Evolutionary conservation across 1,284 basidiomycete genomes (phyloP).

Genomic region (Ganoderma multipileum): DNA sequence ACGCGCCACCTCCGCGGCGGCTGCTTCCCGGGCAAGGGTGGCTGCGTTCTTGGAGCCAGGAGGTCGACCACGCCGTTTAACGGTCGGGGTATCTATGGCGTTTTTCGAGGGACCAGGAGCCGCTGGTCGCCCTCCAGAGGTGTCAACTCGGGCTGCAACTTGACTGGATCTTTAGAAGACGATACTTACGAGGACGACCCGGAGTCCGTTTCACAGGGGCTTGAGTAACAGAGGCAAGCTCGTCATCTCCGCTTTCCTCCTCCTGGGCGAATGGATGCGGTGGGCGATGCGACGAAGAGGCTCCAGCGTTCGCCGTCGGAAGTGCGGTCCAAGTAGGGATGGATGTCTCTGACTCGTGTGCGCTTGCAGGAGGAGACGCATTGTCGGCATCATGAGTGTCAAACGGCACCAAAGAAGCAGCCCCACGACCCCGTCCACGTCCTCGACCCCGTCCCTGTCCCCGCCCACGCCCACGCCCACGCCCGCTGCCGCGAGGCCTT

Average conservation of each 20-base stretch:
- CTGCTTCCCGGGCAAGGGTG: constrained; percentile 23
- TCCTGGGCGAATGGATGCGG: not conserved
- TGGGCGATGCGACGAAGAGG: not conserved
- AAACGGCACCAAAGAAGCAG: constrained; percentile 6
- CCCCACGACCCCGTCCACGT: constrained; percentile 8
- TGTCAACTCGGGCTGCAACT: not conserved
- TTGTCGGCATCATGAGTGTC: not conserved
- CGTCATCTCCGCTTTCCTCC: constrained; percentile 3
- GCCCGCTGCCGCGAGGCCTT: constrained; percentile 9
- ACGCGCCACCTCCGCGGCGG: not conserved
- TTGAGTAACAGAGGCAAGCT: not conserved
- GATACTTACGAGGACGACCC: constrained; percentile 21
- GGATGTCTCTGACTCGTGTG: not conserved
- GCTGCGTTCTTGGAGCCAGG: constrained; percentile 26
- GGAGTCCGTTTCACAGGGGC: constrained; percentile 7
- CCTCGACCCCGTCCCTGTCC: constrained; percentile 2
- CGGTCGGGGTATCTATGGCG: not conserved
- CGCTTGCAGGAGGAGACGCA: not conserved
- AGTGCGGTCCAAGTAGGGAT: constrained; percentile 3
- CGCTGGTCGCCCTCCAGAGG: not conserved
- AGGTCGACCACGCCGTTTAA: constrained; percentile 22
- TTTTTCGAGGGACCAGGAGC: not conserved
- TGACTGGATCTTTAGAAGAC: constrained; percentile 2
- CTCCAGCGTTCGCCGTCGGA: not conserved
- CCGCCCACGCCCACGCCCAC: constrained; percentile 2